Evolutionary conservation across 495 filamentous ascomycete genomes (phyloP).

Genomic region (Lophiotrema nucula): DNA sequence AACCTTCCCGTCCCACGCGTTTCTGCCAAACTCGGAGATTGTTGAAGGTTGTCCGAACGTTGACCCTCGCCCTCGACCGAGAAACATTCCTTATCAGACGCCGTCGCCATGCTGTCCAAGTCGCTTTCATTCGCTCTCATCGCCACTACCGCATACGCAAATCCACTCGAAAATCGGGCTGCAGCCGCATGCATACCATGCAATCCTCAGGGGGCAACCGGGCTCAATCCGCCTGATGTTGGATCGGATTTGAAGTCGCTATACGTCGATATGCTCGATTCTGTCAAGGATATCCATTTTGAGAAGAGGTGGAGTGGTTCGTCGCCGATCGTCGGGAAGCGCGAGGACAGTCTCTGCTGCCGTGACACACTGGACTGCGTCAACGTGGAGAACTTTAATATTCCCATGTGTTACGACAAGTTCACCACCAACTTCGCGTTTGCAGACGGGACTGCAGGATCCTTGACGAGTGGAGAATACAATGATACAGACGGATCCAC

Average conservation of each 20-base stretch:
- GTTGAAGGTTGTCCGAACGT: too few species aligned
- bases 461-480: conserved; percentile 41
- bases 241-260: conserved; percentile 33
- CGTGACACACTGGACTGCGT: conserved; percentile 36
- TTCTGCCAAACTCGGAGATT: too few species aligned
- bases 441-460: conserved; percentile 44
- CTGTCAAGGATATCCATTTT: conserved; percentile 34
- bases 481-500: conserved; percentile 32
- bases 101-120: background rate
- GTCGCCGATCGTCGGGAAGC: background rate
- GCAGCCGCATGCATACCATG: conserved; percentile 9
- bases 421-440: conserved; percentile 48
- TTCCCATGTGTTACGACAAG: conserved; percentile 45
- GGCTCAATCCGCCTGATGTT: conserved; percentile 31
- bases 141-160: conserved; percentile 3
- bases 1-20: too few species aligned
- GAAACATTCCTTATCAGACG: too few species aligned
- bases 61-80: too few species aligned
- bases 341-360: conserved; percentile 26
- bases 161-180: background rate
- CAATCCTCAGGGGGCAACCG: conserved; percentile 33
- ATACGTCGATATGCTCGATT: conserved; percentile 36
- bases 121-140: conserved; percentile 4
- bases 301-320: conserved; percentile 17
- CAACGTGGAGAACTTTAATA: conserved; percentile 33